Percentiles rank a stretch among this genome's conserved stretches.
These are phyloP conservation scores for Prosopis cineraria DNA, from an alignment of 306 rosid species.

Conservation along the genomic window DNA sequence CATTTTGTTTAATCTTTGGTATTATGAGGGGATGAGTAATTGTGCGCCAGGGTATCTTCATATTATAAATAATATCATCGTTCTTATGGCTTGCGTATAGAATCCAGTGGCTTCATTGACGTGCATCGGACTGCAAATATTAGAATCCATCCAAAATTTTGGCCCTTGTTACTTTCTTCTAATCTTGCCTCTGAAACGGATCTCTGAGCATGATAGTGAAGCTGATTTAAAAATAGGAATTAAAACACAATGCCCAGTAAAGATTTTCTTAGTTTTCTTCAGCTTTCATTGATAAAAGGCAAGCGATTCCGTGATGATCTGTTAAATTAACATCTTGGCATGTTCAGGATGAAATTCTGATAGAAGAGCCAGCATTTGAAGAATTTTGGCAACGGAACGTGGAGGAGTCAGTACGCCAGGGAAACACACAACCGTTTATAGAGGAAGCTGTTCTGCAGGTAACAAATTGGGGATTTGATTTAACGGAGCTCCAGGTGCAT, in stretches of 20 bases:
- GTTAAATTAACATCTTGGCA: slow-evolving; percentile 4
- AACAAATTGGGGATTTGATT: slow-evolving; percentile 82
- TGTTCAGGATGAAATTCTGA: slow-evolving; percentile 72
- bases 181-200: not conserved
- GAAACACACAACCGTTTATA: slow-evolving; percentile 61
- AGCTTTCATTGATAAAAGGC: not conserved
- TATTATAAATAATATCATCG: slow-evolving; percentile 2
- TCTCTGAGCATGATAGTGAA: slow-evolving; percentile 7
- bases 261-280: slow-evolving; percentile 1
- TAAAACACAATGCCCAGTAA: not conserved
- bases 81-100: not conserved
- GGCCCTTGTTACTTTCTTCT: slow-evolving; percentile 5
- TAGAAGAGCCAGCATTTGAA: slow-evolving; percentile 67
- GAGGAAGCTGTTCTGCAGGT: slow-evolving; percentile 88
- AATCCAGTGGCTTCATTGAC: not conserved
- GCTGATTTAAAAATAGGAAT: slow-evolving; percentile 1
- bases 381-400: slow-evolving; percentile 74
- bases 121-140: slow-evolving; percentile 4
- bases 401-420: slow-evolving; percentile 94
- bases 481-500: slow-evolving; percentile 73
- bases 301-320: slow-evolving; percentile 16
- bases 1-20: slow-evolving; percentile 3
- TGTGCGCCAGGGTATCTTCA: not conserved
- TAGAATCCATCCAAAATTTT: not conserved
- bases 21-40: not conserved